Conservation (phyloP, 805 yeast genomes). For the Candida orba region DNA sequence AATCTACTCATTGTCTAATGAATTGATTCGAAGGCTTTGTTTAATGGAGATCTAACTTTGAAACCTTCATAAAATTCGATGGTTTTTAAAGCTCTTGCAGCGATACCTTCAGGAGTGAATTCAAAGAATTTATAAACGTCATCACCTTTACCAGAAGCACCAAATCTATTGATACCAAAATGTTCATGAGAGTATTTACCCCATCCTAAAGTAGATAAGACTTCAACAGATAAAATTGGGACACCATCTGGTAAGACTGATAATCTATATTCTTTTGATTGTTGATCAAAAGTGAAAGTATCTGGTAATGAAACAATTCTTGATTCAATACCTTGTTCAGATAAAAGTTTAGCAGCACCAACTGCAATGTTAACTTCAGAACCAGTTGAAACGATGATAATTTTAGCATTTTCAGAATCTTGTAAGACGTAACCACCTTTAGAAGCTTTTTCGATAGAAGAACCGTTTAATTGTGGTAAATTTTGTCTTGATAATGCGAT, state of each 20-base stretch:
- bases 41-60: slow-evolving; percentile 66
- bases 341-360: slow-evolving; percentile 71
- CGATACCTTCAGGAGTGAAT: slow-evolving; percentile 90
- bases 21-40: slow-evolving; percentile 59
- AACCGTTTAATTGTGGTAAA: slow-evolving; percentile 90
- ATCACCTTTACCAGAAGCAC: slow-evolving; percentile 88
- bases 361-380: slow-evolving; percentile 81
- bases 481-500: slow-evolving; percentile 80
- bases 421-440: slow-evolving; percentile 90
- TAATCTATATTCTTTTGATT: slow-evolving; percentile 71
- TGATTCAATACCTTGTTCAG: slow-evolving; percentile 59
- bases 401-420: slow-evolving; percentile 53
- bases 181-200: slow-evolving; percentile 92
- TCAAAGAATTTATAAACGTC: slow-evolving; percentile 80
- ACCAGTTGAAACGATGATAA: slow-evolving; percentile 85
- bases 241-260: slow-evolving; percentile 91
- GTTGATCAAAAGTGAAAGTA: slow-evolving; percentile 82
- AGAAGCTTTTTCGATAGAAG: slow-evolving; percentile 81
- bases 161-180: slow-evolving; percentile 92
- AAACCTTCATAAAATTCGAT: slow-evolving; percentile 78
- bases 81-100: slow-evolving; percentile 75
- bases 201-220: slow-evolving; percentile 89
- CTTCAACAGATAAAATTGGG: slow-evolving; percentile 92
- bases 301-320: slow-evolving; percentile 91
- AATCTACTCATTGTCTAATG: background rate